phyloP scores from a whole-genome alignment of 164 flowering plant species.

The Umbellularia californica region DNA sequence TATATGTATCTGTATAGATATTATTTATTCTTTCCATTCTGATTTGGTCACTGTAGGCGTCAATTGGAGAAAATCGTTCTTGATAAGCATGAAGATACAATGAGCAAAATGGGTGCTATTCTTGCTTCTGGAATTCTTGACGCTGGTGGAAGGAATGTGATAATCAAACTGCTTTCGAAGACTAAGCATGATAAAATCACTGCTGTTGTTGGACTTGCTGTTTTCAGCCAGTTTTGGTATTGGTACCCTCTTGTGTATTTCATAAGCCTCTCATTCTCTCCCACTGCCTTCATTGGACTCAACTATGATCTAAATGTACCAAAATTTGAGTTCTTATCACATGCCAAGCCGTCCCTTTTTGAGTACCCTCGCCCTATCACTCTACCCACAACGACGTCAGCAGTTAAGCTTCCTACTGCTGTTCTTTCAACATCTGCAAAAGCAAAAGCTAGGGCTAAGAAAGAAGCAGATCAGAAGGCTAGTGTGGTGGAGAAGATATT shows the following conservation, averaged over 20 bases:
- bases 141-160: slow-evolving; percentile 99
- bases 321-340: slow-evolving; percentile 83
- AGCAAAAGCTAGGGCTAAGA: slow-evolving; percentile 94
- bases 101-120: slow-evolving; percentile 99
- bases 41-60: slow-evolving; percentile 39
- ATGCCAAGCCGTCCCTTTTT: slow-evolving; percentile 93
- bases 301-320: slow-evolving; percentile 94
- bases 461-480: slow-evolving; percentile 86
- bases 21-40: background rate
- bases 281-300: slow-evolving; percentile 90
- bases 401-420: slow-evolving; percentile 90
- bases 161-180: slow-evolving; percentile 84
- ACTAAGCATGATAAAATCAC: slow-evolving; percentile 90
- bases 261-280: slow-evolving; percentile 84
- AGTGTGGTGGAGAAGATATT: slow-evolving; percentile 45
- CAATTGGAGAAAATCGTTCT: slow-evolving; percentile 95
- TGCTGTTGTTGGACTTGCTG: slow-evolving; percentile 95
- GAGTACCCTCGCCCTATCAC: slow-evolving; percentile 92
- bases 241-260: slow-evolving; percentile 98
- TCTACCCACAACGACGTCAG: slow-evolving; percentile 65
- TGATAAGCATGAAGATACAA: slow-evolving; percentile 98
- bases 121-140: slow-evolving; percentile 98
- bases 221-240: slow-evolving; percentile 97
- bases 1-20: background rate
- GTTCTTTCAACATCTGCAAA: slow-evolving; percentile 89